Conservation (phyloP, 1,139 yeast species). For the Suhomyces choctaworum region DNA sequence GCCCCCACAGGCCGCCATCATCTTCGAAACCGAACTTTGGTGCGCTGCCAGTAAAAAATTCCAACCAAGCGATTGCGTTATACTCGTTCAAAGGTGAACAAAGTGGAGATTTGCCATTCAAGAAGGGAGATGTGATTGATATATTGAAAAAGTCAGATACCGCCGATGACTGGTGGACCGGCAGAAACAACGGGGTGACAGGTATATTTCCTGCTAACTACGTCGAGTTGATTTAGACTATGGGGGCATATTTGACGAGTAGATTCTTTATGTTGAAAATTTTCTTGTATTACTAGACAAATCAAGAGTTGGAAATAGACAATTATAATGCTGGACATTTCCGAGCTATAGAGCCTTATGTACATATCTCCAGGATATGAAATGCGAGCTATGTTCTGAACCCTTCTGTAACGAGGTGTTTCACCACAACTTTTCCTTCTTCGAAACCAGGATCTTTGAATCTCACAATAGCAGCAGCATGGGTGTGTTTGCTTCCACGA, state of each 20-base stretch:
- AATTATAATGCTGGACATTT: too few species aligned
- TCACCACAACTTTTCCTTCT: constrained; percentile 69
- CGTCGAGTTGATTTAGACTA: constrained; percentile 76
- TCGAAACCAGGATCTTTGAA: constrained; percentile 50
- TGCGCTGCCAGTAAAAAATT: constrained; percentile 37
- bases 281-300: too few species aligned
- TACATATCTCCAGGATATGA: too few species aligned
- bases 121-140: constrained; percentile 92
- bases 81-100: constrained; percentile 90
- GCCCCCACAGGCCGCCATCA: constrained; percentile 42
- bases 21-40: constrained; percentile 58
- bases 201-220: constrained; percentile 98
- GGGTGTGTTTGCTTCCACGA: constrained; percentile 63
- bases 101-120: constrained; percentile 85
- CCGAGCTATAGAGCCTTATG: too few species aligned
- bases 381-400: too few species aligned
- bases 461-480: constrained; percentile 80
- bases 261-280: too few species aligned
- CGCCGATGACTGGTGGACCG: constrained; percentile 99
- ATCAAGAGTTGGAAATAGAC: too few species aligned
- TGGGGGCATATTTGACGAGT: too few species aligned
- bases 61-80: constrained; percentile 86
- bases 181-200: constrained; percentile 74
- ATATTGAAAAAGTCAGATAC: constrained; percentile 83
- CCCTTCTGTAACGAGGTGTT: constrained; percentile 56